phyloP scores from a whole-genome alignment of 1,284 basidiomycete genomes.

The Neolentinus lepideus region DNA sequence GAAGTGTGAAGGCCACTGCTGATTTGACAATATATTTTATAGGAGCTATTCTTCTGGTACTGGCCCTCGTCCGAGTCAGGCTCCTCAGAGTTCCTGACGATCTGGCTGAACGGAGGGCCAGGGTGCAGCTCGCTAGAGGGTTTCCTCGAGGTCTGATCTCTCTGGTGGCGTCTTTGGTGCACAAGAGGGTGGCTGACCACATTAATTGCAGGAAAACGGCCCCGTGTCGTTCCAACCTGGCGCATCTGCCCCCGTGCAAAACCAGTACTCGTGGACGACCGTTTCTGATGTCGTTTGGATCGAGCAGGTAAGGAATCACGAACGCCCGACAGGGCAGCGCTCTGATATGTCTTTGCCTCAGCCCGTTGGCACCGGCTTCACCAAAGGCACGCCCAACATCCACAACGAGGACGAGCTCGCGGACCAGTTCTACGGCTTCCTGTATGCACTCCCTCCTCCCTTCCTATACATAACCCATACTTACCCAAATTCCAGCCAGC shows the following conservation, averaged over 20 bases:
- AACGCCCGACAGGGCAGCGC: too few relatives aligned
- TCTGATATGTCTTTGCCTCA: slow-evolving; percentile 7
- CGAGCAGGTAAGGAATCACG: background rate
- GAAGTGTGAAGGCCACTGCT: background rate
- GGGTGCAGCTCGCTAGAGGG: background rate
- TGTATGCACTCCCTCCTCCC: slow-evolving; percentile 4
- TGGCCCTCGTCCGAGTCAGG: slow-evolving; percentile 6
- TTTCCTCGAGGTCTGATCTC: background rate
- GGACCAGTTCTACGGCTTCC: slow-evolving; percentile 19
- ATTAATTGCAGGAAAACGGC: slow-evolving; percentile 23
- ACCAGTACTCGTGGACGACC: slow-evolving; percentile 27
- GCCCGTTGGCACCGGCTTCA: slow-evolving; percentile 28
- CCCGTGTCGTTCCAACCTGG: slow-evolving; percentile 21
- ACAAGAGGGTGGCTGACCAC: background rate
- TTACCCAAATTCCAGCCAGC: background rate
- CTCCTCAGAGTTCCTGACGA: background rate
- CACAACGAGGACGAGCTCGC: slow-evolving; percentile 23
- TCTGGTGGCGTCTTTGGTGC: background rate
- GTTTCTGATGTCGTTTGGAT: slow-evolving; percentile 17
- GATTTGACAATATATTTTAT: background rate
- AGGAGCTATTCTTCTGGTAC: slow-evolving; percentile 12
- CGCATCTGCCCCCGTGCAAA: slow-evolving; percentile 17
- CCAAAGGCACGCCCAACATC: slow-evolving; percentile 23
- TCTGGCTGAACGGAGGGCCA: background rate
- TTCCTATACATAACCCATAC: background rate